phyloP scores from a whole-genome alignment of 1,139 yeast genomes.

The Debaryomycetaceae sp. region DNA sequence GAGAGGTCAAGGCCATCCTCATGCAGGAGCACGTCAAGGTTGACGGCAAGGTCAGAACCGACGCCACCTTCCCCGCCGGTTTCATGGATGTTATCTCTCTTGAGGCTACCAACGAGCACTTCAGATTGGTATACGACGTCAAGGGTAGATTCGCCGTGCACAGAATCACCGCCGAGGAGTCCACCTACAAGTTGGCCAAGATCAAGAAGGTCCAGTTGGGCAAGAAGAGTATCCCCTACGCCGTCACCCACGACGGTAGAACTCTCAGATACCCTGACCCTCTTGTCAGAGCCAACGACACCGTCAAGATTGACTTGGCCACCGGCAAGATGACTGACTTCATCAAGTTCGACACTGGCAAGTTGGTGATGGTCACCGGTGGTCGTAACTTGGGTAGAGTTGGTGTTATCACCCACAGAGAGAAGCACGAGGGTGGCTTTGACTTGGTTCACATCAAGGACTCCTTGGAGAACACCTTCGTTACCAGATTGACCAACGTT shows the following conservation, averaged over 20 bases:
- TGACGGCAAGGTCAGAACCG: conserved; percentile 95
- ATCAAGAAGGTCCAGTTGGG: conserved; percentile 95
- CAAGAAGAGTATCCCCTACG: conserved; percentile 93
- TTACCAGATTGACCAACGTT: conserved; percentile 91
- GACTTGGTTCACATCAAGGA: conserved; percentile 97
- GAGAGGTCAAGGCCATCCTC: conserved; percentile 96
- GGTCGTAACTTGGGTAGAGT: conserved; percentile 99
- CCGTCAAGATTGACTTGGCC: conserved; percentile 89
- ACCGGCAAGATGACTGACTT: conserved; percentile 85
- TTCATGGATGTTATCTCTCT: conserved; percentile 94
- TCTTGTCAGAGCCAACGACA: conserved; percentile 86
- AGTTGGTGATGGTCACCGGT: conserved; percentile 92
- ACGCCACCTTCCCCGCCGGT: conserved; percentile 94
- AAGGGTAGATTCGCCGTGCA: conserved; percentile 97
- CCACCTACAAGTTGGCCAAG: conserved; percentile 91
- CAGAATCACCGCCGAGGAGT: conserved; percentile 97
- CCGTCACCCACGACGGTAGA: conserved; percentile 97
- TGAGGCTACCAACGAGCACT: conserved; percentile 96
- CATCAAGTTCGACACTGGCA: conserved; percentile 90
- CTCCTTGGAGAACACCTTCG: conserved; percentile 89
- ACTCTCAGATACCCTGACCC: conserved; percentile 98
- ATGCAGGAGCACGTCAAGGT: conserved; percentile 98
- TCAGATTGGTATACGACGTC: conserved; percentile 93
- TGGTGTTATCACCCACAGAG: conserved; percentile 94
- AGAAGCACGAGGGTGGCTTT: conserved; percentile 98